Percentiles rank a stretch among this genome's conserved stretches.
Evolutionary conservation across 2,329 filamentous ascomycete species (phyloP).

Genomic region (Colletotrichum tanaceti): DNA sequence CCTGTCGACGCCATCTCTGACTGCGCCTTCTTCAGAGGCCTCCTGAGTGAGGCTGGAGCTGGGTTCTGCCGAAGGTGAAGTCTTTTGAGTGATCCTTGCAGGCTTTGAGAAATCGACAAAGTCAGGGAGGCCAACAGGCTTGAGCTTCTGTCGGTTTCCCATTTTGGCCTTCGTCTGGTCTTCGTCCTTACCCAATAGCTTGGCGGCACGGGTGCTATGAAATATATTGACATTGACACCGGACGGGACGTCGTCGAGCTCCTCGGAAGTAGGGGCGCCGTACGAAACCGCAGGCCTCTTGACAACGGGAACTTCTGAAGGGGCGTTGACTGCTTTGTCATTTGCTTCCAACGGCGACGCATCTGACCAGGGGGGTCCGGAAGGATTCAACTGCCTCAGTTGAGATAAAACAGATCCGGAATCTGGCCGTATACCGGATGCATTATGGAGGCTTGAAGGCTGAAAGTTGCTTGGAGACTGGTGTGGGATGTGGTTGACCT

Average conservation of each 20-base stretch:
- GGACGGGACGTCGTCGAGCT: conserved; percentile 51
- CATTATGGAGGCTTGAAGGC: conserved; percentile 5
- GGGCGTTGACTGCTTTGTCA: not conserved
- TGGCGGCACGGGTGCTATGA: conserved; percentile 58
- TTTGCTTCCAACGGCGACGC: conserved; percentile 26
- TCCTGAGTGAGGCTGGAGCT: not conserved
- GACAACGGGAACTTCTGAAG: not conserved
- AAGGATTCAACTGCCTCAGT: conserved; percentile 28
- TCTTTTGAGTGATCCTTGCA: not conserved
- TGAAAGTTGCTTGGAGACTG: conserved; percentile 12
- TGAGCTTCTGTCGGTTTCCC: conserved; percentile 30
- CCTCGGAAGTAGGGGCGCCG: conserved; percentile 30
- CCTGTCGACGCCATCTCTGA: not conserved
- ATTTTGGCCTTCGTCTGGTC: conserved; percentile 6
- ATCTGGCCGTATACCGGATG: conserved; percentile 22
- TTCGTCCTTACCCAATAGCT: conserved; percentile 50
- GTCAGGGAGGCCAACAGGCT: conserved; percentile 43
- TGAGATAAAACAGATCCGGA: conserved; percentile 36
- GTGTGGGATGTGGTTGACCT: conserved; percentile 33
- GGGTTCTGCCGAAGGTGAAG: not conserved
- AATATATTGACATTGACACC: conserved; percentile 62
- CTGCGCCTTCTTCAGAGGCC: not conserved
- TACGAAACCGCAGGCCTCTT: conserved; percentile 5
- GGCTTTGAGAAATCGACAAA: conserved; percentile 37
- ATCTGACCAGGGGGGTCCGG: conserved; percentile 31